A percentile compares a stretch with the other conserved stretches of the same genome.
phyloP scores from a whole-genome alignment of 352 stramenopile genomes.

The Globisporangium canariense region DNA sequence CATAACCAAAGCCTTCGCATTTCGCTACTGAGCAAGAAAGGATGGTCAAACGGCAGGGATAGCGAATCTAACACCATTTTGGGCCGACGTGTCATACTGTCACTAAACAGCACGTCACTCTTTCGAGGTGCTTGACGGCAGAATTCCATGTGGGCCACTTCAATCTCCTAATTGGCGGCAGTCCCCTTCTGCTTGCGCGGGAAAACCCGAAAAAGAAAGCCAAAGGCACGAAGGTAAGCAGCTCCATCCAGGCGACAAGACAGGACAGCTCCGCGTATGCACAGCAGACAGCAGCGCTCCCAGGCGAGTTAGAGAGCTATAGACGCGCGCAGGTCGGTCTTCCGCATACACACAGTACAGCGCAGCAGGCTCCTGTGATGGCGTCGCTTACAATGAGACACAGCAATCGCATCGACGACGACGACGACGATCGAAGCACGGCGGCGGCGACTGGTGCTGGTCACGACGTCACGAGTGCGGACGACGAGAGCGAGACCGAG shows the following conservation, averaged over 20 bases:
- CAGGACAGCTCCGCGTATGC: constrained; percentile 4
- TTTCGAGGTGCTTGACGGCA: not conserved
- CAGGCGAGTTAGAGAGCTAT: not conserved
- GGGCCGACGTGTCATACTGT: not conserved
- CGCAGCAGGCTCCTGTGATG: not conserved
- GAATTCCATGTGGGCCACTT: constrained; percentile 11
- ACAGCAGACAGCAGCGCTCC: not conserved
- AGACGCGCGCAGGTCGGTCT: not conserved
- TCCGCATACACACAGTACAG: not conserved
- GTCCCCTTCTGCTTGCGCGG: not conserved
- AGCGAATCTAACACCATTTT: too few species aligned
- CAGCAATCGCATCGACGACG: not conserved
- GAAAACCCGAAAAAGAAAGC: constrained; percentile 1
- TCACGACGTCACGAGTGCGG: constrained; percentile 10
- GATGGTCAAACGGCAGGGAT: too few species aligned
- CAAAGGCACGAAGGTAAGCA: not conserved
- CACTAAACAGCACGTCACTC: not conserved
- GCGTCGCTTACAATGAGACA: constrained; percentile 6
- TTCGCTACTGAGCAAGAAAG: too few species aligned
- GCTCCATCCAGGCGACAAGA: not conserved
- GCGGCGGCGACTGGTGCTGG: not conserved
- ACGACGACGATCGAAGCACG: not conserved
- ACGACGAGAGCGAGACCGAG: constrained; percentile 24
- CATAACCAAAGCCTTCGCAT: too few species aligned
- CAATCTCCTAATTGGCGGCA: constrained; percentile 13